A percentile compares a stretch with the other conserved stretches of the same genome.
These are phyloP conservation scores for Heliamphora exappendiculata DNA, from an alignment of 148 eudicot genomes.

Conservation along the genomic window DNA sequence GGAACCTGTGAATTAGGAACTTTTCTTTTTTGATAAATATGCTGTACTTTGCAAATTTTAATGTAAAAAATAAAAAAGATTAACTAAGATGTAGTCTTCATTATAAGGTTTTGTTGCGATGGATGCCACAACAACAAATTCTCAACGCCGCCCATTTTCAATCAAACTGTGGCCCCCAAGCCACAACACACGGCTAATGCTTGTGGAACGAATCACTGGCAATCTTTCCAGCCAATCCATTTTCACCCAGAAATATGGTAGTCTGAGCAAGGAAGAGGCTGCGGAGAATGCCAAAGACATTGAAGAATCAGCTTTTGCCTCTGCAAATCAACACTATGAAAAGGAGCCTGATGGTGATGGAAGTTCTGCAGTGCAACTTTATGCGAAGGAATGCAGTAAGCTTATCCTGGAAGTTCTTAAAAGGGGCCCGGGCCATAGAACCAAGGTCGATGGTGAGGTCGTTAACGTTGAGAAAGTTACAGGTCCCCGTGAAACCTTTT, in stretches of 20 bases:
- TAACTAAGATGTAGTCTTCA: not conserved
- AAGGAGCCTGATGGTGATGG: slow-evolving; percentile 72
- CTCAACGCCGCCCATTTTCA: slow-evolving; percentile 28
- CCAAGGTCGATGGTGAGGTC: slow-evolving; percentile 19
- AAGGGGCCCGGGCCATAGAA: slow-evolving; percentile 29
- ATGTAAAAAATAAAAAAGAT: not conserved
- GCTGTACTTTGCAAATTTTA: not conserved
- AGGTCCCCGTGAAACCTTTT: slow-evolving; percentile 21
- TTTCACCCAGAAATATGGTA: slow-evolving; percentile 53
- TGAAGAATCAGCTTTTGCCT: slow-evolving; percentile 44
- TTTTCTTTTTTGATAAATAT: not conserved
- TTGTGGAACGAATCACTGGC: slow-evolving; percentile 48
- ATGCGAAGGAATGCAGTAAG: slow-evolving; percentile 62
- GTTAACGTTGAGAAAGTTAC: slow-evolving; percentile 22
- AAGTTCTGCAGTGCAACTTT: slow-evolving; percentile 57
- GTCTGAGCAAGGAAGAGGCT: slow-evolving; percentile 40
- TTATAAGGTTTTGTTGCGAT: slow-evolving; percentile 13
- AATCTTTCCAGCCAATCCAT: slow-evolving; percentile 47
- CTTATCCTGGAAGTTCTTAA: slow-evolving; percentile 46
- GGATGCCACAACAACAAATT: slow-evolving; percentile 26
- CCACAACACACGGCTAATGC: slow-evolving; percentile 41
- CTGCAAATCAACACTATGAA: slow-evolving; percentile 43
- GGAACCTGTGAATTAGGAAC: not conserved
- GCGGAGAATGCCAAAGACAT: slow-evolving; percentile 37
- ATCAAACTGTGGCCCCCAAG: slow-evolving; percentile 72